These are phyloP conservation scores for Thalassiosira oceanica DNA, from an alignment of 352 stramenopile species.

Conservation along the genomic window DNA sequence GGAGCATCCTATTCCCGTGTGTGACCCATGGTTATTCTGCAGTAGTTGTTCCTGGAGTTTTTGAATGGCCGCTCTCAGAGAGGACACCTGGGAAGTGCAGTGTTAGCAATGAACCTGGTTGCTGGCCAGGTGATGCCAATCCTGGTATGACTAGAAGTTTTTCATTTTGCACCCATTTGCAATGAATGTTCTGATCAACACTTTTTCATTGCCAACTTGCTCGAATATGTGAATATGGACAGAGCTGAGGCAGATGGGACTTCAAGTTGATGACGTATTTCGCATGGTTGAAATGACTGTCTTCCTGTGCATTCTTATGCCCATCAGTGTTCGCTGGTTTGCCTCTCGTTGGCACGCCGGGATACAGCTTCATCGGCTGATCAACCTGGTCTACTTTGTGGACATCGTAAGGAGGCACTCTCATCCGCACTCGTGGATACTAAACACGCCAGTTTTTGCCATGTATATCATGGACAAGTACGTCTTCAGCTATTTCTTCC, in stretches of 20 bases:
- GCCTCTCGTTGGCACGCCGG: constrained; percentile 11
- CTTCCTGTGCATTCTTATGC: constrained; percentile 16
- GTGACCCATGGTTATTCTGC: constrained; percentile 8
- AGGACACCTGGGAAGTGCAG: constrained; percentile 10
- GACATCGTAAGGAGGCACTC: constrained; percentile 22
- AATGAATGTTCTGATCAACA: no score
- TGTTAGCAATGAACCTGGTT: constrained; percentile 10
- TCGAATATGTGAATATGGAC: no score
- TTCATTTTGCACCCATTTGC: no score
- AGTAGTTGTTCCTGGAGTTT: constrained; percentile 9
- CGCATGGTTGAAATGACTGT: constrained; percentile 27
- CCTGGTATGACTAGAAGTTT: neutral
- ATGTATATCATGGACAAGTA: constrained; percentile 16
- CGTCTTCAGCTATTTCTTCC: constrained; percentile 10
- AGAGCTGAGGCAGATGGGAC: constrained; percentile 14
- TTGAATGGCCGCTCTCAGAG: constrained; percentile 17
- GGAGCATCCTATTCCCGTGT: constrained; percentile 15
- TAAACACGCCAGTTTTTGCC: constrained; percentile 19
- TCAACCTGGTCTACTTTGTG: constrained; percentile 22
- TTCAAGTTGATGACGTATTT: constrained; percentile 22
- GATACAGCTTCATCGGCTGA: constrained; percentile 17
- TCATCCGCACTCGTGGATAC: constrained; percentile 24
- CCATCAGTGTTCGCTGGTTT: constrained; percentile 22
- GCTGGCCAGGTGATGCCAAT: constrained; percentile 14
- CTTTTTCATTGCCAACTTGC: no score